A percentile compares a stretch with the other conserved stretches of the same genome.
Evolutionary conservation across 2,329 filamentous ascomycete species (phyloP).

Genomic region (Cercospora zeae-maydis): DNA sequence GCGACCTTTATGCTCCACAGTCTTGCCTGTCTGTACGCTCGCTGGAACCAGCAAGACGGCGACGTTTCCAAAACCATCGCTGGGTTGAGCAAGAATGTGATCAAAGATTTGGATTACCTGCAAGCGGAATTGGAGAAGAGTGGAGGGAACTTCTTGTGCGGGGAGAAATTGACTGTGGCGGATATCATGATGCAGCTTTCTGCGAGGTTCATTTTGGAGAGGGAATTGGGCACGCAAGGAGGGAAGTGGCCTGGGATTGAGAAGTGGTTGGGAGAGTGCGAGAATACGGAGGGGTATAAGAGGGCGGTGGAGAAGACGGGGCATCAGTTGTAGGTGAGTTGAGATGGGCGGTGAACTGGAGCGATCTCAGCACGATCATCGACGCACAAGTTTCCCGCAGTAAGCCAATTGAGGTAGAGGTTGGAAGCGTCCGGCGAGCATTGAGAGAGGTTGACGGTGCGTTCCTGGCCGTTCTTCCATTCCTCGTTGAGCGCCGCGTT

Average conservation of each 20-base stretch:
- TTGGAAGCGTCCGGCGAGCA: background rate
- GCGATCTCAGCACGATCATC: background rate
- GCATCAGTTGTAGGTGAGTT: slow-evolving; percentile 27
- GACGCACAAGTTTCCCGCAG: background rate
- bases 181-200: slow-evolving; percentile 49
- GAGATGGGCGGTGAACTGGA: background rate
- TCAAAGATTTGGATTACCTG: slow-evolving; percentile 47
- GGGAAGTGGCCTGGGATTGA: slow-evolving; percentile 36
- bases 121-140: slow-evolving; percentile 42
- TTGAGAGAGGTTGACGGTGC: background rate
- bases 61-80: slow-evolving; percentile 39
- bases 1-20: slow-evolving; percentile 46
- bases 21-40: slow-evolving; percentile 45
- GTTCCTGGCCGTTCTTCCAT: background rate
- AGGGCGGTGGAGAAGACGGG: slow-evolving; percentile 44
- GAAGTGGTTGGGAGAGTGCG: slow-evolving; percentile 40
- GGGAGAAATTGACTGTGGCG: slow-evolving; percentile 42
- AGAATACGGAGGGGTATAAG: slow-evolving; percentile 37
- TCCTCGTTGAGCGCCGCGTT: background rate
- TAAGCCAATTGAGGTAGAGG: background rate
- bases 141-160: slow-evolving; percentile 41
- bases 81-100: slow-evolving; percentile 42
- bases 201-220: slow-evolving; percentile 39
- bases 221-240: slow-evolving; percentile 38
- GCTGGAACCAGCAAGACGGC: slow-evolving; percentile 42